Conservation (phyloP, 129 eudicot genomes). For the sunflower (Helianthus annuus) region HanXRQr2.0-SUNRISE NC_035445.2:153225969-153226468, state of each 20-base stretch:
- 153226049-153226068: conserved; percentile 8
- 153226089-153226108: background rate
- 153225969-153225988: conserved; percentile 36
- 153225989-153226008: conserved; percentile 33
- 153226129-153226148: conserved; percentile 1
- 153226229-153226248: conserved; percentile 1
- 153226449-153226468: conserved; percentile 40
- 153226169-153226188: background rate
- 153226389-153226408: conserved; percentile 45
- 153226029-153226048: conserved; percentile 18
- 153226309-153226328: background rate
- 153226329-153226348: conserved; percentile 33
- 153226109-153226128: too few relatives aligned
- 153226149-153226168: background rate
- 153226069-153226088: background rate
- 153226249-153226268: conserved; percentile 10
- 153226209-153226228: conserved; percentile 11
- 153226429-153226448: conserved; percentile 39
- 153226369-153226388: conserved; percentile 17
- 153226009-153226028: conserved; percentile 30
- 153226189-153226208: background rate
- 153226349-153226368: conserved; percentile 27
- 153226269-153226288: background rate
- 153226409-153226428: conserved; percentile 47
- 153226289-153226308: conserved; percentile 20